Evolutionary conservation across 2,329 filamentous ascomycete genomes (phyloP).

Genomic region (Arthrinium phaeospermum): DNA sequence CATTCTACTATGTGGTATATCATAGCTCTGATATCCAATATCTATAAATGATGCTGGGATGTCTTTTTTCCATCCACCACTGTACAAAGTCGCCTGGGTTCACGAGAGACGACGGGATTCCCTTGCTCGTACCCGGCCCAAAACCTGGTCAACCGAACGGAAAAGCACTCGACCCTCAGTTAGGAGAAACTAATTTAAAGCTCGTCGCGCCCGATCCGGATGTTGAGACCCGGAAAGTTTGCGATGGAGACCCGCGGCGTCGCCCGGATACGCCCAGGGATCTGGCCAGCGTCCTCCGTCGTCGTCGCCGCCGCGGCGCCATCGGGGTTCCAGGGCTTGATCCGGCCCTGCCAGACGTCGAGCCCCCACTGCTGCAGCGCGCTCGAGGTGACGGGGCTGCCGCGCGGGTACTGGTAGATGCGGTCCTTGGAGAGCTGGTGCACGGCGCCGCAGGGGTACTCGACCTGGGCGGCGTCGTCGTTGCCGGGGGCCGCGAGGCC

Average conservation of each 20-base stretch:
- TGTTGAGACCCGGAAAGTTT: slow-evolving; percentile 35
- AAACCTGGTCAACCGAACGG: slow-evolving; percentile 32
- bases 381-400: slow-evolving; percentile 32
- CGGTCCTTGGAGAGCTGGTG: slow-evolving; percentile 43
- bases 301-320: slow-evolving; percentile 34
- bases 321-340: slow-evolving; percentile 42
- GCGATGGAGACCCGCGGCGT: slow-evolving; percentile 32
- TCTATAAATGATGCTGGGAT: background rate
- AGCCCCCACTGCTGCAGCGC: slow-evolving; percentile 43
- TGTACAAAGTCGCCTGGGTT: background rate
- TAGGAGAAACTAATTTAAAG: slow-evolving; percentile 16
- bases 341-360: slow-evolving; percentile 44
- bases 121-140: background rate
- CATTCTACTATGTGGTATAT: background rate
- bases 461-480: slow-evolving; percentile 21
- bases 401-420: slow-evolving; percentile 44
- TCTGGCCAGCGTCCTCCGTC: slow-evolving; percentile 29
- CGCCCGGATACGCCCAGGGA: slow-evolving; percentile 32
- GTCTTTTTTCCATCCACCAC: background rate
- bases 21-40: background rate
- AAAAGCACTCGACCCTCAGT: background rate
- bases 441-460: slow-evolving; percentile 41
- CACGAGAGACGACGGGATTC: background rate
- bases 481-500: slow-evolving; percentile 34
- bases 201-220: slow-evolving; percentile 35